Evolutionary conservation across 163 green algal species (phyloP).

Genomic region (Prototheca stagnorum): DNA sequence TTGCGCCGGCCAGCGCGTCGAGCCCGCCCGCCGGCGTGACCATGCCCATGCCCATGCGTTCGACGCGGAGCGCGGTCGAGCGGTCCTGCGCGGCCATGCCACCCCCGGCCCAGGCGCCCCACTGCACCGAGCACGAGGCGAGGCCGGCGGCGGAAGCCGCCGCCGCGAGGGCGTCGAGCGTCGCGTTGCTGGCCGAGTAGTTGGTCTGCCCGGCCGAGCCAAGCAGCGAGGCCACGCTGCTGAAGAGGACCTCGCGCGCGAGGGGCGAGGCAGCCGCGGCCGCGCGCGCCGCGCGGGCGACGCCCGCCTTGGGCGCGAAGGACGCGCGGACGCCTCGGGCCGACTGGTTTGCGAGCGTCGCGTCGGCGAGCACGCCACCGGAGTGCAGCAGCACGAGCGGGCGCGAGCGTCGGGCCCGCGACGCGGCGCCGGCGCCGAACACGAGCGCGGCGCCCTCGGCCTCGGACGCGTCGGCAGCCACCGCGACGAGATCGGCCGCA

Average conservation of each 20-base stretch:
- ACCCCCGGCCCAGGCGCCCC: constrained; percentile 57
- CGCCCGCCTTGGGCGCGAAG: constrained; percentile 24
- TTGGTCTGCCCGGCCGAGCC: constrained; percentile 67
- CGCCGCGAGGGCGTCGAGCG: constrained; percentile 33
- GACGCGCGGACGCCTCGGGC: constrained; percentile 12
- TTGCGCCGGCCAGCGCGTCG: constrained; percentile 3
- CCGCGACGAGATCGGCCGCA: background rate
- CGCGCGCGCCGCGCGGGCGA: background rate
- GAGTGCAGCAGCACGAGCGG: constrained; percentile 9
- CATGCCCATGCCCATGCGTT: constrained; percentile 44
- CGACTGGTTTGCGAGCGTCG: constrained; percentile 33
- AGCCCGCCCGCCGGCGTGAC: constrained; percentile 36
- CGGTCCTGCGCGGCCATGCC: constrained; percentile 56
- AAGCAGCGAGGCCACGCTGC: constrained; percentile 55
- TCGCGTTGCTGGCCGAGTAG: constrained; percentile 65
- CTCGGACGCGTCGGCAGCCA: background rate
- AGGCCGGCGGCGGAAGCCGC: constrained; percentile 21
- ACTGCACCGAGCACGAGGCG: constrained; percentile 47
- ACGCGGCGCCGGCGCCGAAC: too few relatives aligned
- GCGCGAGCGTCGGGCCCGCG: too few relatives aligned
- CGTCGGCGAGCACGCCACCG: constrained; percentile 8
- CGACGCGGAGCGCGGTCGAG: constrained; percentile 31
- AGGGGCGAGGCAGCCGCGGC: constrained; percentile 3
- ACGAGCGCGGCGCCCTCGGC: background rate
- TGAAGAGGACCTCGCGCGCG: constrained; percentile 44